Evolutionary conservation across 1,139 yeast species (phyloP).

Genomic region (Kluyveromyces marxianus): DNA sequence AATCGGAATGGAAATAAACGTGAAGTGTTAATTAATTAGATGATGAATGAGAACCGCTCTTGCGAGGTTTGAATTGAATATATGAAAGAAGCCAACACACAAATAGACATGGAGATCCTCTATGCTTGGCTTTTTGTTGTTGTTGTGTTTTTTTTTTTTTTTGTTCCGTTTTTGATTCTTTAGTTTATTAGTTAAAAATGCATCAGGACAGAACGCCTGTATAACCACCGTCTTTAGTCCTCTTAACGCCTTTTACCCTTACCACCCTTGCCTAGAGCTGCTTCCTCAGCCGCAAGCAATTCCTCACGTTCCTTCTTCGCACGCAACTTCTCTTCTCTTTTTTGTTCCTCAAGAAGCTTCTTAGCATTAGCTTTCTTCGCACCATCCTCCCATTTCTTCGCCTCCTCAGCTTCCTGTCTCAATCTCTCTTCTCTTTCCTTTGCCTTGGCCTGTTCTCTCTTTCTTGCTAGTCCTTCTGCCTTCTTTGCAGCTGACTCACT

Average conservation of each 20-base stretch:
- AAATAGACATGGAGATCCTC: no score
- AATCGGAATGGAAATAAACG: no score
- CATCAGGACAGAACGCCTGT: no score
- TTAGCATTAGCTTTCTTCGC: constrained; percentile 27
- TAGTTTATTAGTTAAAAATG: no score
- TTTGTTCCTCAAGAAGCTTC: constrained; percentile 26
- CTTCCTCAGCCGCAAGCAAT: constrained; percentile 29
- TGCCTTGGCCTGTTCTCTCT: constrained; percentile 25
- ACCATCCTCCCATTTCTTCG: constrained; percentile 33
- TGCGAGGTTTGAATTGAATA: no score
- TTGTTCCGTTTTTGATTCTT: no score
- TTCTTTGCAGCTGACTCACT: constrained; percentile 31
- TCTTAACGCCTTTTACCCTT: constrained; percentile 14
- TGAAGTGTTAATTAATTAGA: no score
- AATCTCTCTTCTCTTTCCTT: constrained; percentile 22
- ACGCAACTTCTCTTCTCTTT: constrained; percentile 24
- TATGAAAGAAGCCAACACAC: no score
- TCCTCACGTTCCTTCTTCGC: constrained; percentile 29
- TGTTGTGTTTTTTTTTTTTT: no score
- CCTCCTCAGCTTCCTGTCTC: constrained; percentile 24
- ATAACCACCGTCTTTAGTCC: no score
- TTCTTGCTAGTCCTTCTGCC: constrained; percentile 29
- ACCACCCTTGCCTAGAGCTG: constrained; percentile 20
- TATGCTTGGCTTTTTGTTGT: no score
- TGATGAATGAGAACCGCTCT: no score